phyloP scores from a whole-genome alignment of 371 early-diverging fungal genomes.

The Mortierella sp. region DNA sequence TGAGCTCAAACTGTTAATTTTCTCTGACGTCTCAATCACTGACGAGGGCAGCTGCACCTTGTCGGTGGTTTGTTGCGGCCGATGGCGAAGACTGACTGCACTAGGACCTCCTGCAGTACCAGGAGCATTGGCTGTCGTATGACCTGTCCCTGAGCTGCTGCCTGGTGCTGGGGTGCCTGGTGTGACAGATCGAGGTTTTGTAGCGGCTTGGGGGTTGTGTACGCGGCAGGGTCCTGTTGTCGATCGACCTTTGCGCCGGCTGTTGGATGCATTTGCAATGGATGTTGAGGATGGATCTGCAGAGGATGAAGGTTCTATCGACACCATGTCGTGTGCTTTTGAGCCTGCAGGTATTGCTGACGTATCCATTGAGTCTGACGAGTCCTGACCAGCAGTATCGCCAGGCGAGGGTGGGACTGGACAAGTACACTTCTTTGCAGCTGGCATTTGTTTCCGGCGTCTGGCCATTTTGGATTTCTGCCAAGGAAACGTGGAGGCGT shows the following conservation, averaged over 20 bases:
- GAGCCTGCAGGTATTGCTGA: background rate
- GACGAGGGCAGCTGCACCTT: constrained; percentile 39
- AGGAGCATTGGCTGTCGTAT: too few species aligned
- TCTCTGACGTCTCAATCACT: constrained; percentile 56
- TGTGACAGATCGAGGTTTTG: constrained; percentile 34
- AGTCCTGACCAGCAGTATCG: constrained; percentile 53
- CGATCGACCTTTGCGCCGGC: constrained; percentile 34
- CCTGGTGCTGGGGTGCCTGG: constrained; percentile 1
- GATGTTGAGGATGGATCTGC: background rate
- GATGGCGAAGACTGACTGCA: constrained; percentile 39
- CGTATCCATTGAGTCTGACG: constrained; percentile 1
- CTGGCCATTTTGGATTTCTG: constrained; percentile 44
- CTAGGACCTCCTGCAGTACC: constrained; percentile 8
- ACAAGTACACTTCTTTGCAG: constrained; percentile 44
- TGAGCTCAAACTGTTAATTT: constrained; percentile 52
- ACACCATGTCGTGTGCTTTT: background rate
- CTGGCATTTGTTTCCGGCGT: constrained; percentile 34
- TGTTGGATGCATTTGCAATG: background rate
- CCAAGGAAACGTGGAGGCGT: constrained; percentile 49
- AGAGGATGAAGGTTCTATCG: background rate
- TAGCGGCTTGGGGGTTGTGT: constrained; percentile 30
- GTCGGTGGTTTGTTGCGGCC: constrained; percentile 33
- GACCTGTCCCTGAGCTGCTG: background rate
- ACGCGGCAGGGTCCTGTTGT: constrained; percentile 43
- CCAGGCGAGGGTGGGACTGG: constrained; percentile 11